A percentile compares a stretch with the other conserved stretches of the same genome.
These are phyloP conservation scores for Aschersonia sp. DNA, from an alignment of 2,329 filamentous ascomycete species.

Conservation along the genomic window DNA sequence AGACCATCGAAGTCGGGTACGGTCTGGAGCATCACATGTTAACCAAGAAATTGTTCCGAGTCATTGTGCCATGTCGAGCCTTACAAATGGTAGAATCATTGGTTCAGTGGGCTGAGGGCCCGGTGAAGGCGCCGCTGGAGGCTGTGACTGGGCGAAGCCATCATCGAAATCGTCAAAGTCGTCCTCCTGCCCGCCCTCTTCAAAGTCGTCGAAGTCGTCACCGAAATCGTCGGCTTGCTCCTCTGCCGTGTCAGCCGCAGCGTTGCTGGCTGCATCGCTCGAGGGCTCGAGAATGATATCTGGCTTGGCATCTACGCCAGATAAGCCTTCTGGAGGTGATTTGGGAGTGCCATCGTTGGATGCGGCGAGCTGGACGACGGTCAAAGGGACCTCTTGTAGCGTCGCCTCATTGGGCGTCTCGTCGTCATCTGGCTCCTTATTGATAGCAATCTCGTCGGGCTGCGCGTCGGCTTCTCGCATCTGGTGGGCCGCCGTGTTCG, in stretches of 20 bases:
- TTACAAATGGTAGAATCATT: conserved; percentile 30
- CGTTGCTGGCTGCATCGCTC: not conserved
- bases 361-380: conserved; percentile 27
- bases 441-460: conserved; percentile 44
- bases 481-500: conserved; percentile 42
- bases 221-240: conserved; percentile 31
- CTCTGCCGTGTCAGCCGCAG: not conserved
- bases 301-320: conserved; percentile 34
- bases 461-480: conserved; percentile 41
- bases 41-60: not conserved
- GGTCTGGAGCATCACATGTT: conserved; percentile 27
- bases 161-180: conserved; percentile 62
- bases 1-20: conserved; percentile 54
- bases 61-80: conserved; percentile 4
- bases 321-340: not conserved
- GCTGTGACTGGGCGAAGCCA: conserved; percentile 44
- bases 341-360: not conserved
- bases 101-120: conserved; percentile 19
- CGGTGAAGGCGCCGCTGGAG: conserved; percentile 12
- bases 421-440: conserved; percentile 13
- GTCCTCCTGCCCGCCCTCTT: conserved; percentile 39
- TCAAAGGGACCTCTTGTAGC: conserved; percentile 18
- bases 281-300: conserved; percentile 26
- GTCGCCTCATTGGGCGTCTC: conserved; percentile 9
- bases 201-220: conserved; percentile 49